phyloP scores from a whole-genome alignment of 768 basidiomycete genomes.

The Boletus huronensis region DNA sequence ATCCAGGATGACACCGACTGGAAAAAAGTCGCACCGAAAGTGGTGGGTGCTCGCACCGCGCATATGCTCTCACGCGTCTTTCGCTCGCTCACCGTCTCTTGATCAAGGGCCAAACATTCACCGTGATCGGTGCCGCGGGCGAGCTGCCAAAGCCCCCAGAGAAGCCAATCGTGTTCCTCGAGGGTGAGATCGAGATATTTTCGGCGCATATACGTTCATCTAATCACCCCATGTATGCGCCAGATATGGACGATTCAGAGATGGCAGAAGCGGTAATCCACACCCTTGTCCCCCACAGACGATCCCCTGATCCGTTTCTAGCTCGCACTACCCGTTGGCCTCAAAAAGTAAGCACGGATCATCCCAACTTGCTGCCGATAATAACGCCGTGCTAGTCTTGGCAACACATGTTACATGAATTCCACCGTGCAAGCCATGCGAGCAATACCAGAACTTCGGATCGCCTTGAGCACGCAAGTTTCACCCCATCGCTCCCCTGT shows the following conservation, averaged over 20 bases:
- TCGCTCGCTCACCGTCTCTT: neutral
- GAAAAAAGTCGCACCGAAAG: conserved; percentile 80
- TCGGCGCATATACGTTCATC: neutral
- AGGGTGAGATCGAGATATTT: conserved; percentile 48
- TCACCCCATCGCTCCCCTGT: neutral
- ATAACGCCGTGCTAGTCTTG: conserved; percentile 44
- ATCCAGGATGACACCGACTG: conserved; percentile 82
- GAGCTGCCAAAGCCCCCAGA: conserved; percentile 87
- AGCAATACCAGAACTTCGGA: conserved; percentile 84
- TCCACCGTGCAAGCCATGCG: conserved; percentile 92
- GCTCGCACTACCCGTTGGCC: conserved; percentile 78
- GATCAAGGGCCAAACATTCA: conserved; percentile 78
- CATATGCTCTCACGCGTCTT: conserved; percentile 4
- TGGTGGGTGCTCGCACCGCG: conserved; percentile 42
- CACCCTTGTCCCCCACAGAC: neutral
- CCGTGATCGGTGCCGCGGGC: conserved; percentile 91
- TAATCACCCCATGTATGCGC: conserved; percentile 16
- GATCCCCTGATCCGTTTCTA: conserved; percentile 26
- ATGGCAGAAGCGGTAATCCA: conserved; percentile 72
- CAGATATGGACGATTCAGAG: conserved; percentile 83
- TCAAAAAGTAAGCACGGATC: conserved; percentile 56
- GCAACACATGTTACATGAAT: conserved; percentile 99
- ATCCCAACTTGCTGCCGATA: neutral
- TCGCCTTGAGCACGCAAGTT: conserved; percentile 61
- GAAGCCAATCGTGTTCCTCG: conserved; percentile 76